Evolutionary conservation across 2,329 filamentous ascomycete genomes (phyloP).

Genomic region (Fusarium tjaetaba): DNA sequence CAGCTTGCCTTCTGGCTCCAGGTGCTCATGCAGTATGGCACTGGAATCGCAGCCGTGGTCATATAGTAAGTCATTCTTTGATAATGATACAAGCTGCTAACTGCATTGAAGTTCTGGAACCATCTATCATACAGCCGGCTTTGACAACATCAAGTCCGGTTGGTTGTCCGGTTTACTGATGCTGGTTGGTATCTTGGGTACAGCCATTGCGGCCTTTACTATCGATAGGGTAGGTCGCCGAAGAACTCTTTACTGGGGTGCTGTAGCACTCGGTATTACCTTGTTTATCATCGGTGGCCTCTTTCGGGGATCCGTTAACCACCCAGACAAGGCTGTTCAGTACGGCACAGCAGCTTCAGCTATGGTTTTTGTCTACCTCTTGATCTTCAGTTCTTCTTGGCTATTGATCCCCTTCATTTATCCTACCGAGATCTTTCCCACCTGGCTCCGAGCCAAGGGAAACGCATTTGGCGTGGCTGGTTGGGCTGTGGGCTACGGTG

Average conservation of each 20-base stretch:
- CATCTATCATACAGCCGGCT: slow-evolving; percentile 8
- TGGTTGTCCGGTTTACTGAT: slow-evolving; percentile 60
- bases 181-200: slow-evolving; percentile 60
- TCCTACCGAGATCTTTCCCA: slow-evolving; percentile 46
- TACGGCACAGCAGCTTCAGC: slow-evolving; percentile 46
- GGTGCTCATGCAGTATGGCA: slow-evolving; percentile 48
- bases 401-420: slow-evolving; percentile 46
- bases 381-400: slow-evolving; percentile 46
- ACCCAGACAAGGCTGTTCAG: slow-evolving; percentile 25
- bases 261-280: slow-evolving; percentile 43
- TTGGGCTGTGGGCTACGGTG: slow-evolving; percentile 31
- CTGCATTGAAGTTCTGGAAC: neutral
- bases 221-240: slow-evolving; percentile 51
- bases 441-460: slow-evolving; percentile 42
- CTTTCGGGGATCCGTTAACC: slow-evolving; percentile 25
- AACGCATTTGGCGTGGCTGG: slow-evolving; percentile 44
- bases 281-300: slow-evolving; percentile 46
- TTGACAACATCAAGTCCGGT: slow-evolving; percentile 2
- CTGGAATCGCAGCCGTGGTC: slow-evolving; percentile 20
- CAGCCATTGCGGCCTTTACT: slow-evolving; percentile 58
- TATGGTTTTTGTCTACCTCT: slow-evolving; percentile 46
- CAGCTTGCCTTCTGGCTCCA: slow-evolving; percentile 53
- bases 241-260: slow-evolving; percentile 49
- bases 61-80: neutral
- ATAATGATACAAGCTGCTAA: neutral